These are phyloP conservation scores for Arthromyces matolae DNA, from an alignment of 768 basidiomycete species.

Conservation along the genomic window DNA sequence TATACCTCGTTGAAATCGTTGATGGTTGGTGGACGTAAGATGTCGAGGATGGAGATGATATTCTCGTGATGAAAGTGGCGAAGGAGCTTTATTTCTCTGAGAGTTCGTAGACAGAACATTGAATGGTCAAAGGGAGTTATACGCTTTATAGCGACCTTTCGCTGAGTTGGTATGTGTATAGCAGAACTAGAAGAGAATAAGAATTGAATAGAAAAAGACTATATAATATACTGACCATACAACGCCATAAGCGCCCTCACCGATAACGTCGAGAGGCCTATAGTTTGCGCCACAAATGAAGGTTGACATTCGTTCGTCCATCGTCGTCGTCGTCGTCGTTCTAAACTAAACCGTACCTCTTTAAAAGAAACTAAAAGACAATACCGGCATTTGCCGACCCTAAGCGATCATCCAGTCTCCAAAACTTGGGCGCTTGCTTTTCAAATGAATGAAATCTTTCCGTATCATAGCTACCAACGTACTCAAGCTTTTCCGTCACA, in stretches of 20 bases:
- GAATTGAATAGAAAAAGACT: slow-evolving; percentile 3
- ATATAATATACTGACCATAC: slow-evolving; percentile 49
- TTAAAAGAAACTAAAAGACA: slow-evolving; percentile 2
- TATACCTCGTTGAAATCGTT: slow-evolving; percentile 83
- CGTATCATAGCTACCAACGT: too few relatives aligned
- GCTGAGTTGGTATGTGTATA: slow-evolving; percentile 68
- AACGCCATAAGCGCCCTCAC: slow-evolving; percentile 94
- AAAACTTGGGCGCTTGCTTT: too few relatives aligned
- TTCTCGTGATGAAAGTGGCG: slow-evolving; percentile 83
- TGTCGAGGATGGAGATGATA: slow-evolving; percentile 95
- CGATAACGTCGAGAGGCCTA: slow-evolving; percentile 78
- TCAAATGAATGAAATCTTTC: too few relatives aligned
- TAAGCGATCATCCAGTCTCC: too few relatives aligned
- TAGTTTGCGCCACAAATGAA: slow-evolving; percentile 58
- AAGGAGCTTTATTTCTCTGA: slow-evolving; percentile 90
- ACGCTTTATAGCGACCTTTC: slow-evolving; percentile 93
- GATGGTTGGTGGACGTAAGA: slow-evolving; percentile 74
- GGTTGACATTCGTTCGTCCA: slow-evolving; percentile 29
- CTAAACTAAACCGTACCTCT: too few relatives aligned
- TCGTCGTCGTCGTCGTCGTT: too few relatives aligned
- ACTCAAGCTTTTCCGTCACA: too few relatives aligned
- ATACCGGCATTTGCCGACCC: slow-evolving; percentile 13
- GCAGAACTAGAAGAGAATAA: slow-evolving; percentile 51
- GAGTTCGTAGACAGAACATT: slow-evolving; percentile 84
- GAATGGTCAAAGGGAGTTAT: slow-evolving; percentile 94